Percentiles rank a stretch among this genome's conserved stretches.
Evolutionary conservation across 441 rosid genomes (phyloP).

Genomic region (Brassica balearica): DNA sequence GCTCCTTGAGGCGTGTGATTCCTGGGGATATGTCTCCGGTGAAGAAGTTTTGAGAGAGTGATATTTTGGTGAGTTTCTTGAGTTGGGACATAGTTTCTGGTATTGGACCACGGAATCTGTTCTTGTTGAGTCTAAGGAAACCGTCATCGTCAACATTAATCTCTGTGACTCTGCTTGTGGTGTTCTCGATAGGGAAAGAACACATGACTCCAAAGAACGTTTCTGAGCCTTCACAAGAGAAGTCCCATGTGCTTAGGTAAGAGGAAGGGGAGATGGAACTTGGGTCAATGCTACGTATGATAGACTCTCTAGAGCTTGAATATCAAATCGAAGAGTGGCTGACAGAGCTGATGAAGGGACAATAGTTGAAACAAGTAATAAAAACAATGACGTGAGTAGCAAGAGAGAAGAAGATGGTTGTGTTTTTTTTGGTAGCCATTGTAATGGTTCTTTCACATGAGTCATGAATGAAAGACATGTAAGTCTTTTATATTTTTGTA

Average conservation of each 20-base stretch:
- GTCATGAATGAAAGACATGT: constrained; percentile 13
- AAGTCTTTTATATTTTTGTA: constrained; percentile 9
- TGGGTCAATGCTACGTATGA: constrained; percentile 54
- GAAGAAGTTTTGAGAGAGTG: constrained; percentile 51
- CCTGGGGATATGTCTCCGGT: constrained; percentile 53
- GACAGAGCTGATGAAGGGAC: constrained; percentile 43
- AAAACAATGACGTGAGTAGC: neutral
- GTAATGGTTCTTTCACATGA: constrained; percentile 34
- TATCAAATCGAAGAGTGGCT: constrained; percentile 47
- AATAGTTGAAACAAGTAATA: constrained; percentile 1
- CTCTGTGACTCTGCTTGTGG: constrained; percentile 48
- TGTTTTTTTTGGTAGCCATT: constrained; percentile 39
- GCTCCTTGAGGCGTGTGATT: constrained; percentile 47
- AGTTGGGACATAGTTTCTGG: constrained; percentile 56
- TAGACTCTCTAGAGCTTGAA: constrained; percentile 46
- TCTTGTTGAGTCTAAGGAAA: constrained; percentile 49
- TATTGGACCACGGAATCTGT: constrained; percentile 62
- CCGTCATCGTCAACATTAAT: constrained; percentile 58
- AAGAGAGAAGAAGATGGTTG: constrained; percentile 30
- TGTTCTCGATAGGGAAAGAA: constrained; percentile 48
- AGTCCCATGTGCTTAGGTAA: constrained; percentile 59
- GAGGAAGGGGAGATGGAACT: constrained; percentile 51
- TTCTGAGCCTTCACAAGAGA: constrained; percentile 59
- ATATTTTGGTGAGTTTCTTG: constrained; percentile 50
- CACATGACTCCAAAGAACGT: constrained; percentile 62